Base-by-base conservation (phyloP, 768 basidiomycete species). In the Amanita exitialis region DNA sequence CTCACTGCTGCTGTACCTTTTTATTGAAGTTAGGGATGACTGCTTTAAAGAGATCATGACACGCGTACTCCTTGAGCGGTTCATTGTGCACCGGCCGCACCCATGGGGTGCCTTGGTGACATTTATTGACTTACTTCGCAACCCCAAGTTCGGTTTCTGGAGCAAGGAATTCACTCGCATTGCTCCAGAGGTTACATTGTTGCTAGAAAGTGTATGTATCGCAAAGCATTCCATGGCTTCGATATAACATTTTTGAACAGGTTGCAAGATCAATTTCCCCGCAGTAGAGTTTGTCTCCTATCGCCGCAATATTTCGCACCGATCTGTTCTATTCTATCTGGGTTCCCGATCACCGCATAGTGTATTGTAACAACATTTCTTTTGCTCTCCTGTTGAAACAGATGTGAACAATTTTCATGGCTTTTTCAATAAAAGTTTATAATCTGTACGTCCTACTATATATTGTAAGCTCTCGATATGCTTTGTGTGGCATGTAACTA, bases 41-140 rank as follows among this genome's bases (percentile, higher is more conserved):
- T 78, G 76, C 39, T 84, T 88, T 73, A 76, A 79, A 59, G 89
- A 93, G 63, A 78, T 90, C 56, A 77, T 87, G 71, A 87, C 92
- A 47, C 87, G 86, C 55, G 90, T 96, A 34, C 78, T 99, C 32
- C 73, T 98, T 58, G 95, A 98, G 63, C 82, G 93, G 32, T 89
- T 96, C 69, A 80, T 98, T 53, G 92, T 92, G 30, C 86, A 90
- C 62, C 83, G 92, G 25, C 96, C 96, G 44, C 94, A 97, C 59
- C 94, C 96, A 23, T 97, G 93, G 92, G 94, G 95, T 52, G 82
- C 92, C 23, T 68, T 95, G 58, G 84, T 91, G 57, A 91, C 92
- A 4, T 95, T 96, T 68, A 92, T 95, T 59, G 90, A 95, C 67
- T 69, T 96, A 55, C 82, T 97, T 47, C 83, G 90, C 56, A 93